Percentiles rank a stretch among this genome's conserved stretches.
Conservation (phyloP, 257 asterid genomes). For the Solanum piurae region DNA sequence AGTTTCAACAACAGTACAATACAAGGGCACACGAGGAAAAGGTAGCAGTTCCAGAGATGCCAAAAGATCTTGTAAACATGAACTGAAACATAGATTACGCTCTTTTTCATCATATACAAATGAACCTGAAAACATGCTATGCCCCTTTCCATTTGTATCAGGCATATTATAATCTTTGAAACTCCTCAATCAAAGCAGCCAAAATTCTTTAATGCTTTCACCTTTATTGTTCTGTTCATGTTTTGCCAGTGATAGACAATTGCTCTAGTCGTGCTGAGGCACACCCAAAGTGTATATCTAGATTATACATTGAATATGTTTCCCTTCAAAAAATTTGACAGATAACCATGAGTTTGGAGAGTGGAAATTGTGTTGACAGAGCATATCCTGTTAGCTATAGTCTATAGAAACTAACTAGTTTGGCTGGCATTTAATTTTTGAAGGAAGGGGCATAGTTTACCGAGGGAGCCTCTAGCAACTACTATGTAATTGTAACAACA, state of each 20-base stretch:
- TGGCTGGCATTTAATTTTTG: background rate
- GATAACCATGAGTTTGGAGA: background rate
- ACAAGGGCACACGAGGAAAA: background rate
- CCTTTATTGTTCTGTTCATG: background rate
- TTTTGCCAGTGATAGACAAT: background rate
- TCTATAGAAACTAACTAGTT: background rate
- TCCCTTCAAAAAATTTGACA: background rate
- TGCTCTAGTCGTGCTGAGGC: background rate
- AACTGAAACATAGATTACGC: background rate
- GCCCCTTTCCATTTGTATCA: background rate
- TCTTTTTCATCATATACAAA: background rate
- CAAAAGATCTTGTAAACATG: background rate
- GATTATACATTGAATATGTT: background rate
- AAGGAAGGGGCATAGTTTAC: background rate
- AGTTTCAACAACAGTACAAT: background rate
- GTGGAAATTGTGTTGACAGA: background rate
- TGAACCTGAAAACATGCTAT: background rate
- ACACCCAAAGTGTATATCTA: background rate
- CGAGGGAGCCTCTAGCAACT: background rate
- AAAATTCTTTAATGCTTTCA: background rate
- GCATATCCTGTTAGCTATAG: background rate
- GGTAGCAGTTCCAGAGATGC: background rate
- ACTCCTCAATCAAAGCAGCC: background rate
- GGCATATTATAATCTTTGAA: background rate
- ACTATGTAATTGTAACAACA: background rate